These are phyloP conservation scores for Jamesozyma jinghongensis DNA, from an alignment of 805 yeast species.

Conservation along the genomic window DNA sequence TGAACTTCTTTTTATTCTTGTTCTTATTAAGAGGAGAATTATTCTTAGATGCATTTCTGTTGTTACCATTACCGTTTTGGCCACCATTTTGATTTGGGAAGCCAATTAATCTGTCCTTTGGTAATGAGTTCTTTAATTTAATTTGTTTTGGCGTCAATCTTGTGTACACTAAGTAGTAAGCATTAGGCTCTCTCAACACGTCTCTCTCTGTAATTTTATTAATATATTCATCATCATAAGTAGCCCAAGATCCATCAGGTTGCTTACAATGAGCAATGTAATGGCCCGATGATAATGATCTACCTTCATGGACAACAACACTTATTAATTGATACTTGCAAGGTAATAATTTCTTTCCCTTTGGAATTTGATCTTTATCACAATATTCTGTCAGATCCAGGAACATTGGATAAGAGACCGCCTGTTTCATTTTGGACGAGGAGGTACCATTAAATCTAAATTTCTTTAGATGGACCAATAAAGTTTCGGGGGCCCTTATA, in stretches of 20 bases:
- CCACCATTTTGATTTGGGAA: slow-evolving; percentile 9
- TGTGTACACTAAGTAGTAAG: slow-evolving; percentile 82
- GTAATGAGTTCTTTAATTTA: slow-evolving; percentile 9
- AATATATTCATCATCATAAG: slow-evolving; percentile 88
- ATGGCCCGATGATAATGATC: slow-evolving; percentile 88
- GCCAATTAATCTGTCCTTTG: slow-evolving; percentile 9
- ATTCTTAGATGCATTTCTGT: neutral
- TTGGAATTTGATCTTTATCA: slow-evolving; percentile 22
- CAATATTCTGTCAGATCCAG: slow-evolving; percentile 63
- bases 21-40: slow-evolving; percentile 2
- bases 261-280: slow-evolving; percentile 85
- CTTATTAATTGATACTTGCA: slow-evolving; percentile 63
- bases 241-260: slow-evolving; percentile 88
- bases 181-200: slow-evolving; percentile 76
- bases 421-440: slow-evolving; percentile 79
- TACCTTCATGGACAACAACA: slow-evolving; percentile 90
- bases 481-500: slow-evolving; percentile 77
- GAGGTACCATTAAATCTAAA: slow-evolving; percentile 78
- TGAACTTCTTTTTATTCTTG: slow-evolving; percentile 17
- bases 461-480: slow-evolving; percentile 79
- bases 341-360: slow-evolving; percentile 28
- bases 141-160: slow-evolving; percentile 52
- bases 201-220: slow-evolving; percentile 61
- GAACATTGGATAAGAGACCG: slow-evolving; percentile 69
- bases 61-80: neutral